phyloP scores from a whole-genome alignment of 257 asterid genomes.

The Lycium ferocissimum region DNA sequence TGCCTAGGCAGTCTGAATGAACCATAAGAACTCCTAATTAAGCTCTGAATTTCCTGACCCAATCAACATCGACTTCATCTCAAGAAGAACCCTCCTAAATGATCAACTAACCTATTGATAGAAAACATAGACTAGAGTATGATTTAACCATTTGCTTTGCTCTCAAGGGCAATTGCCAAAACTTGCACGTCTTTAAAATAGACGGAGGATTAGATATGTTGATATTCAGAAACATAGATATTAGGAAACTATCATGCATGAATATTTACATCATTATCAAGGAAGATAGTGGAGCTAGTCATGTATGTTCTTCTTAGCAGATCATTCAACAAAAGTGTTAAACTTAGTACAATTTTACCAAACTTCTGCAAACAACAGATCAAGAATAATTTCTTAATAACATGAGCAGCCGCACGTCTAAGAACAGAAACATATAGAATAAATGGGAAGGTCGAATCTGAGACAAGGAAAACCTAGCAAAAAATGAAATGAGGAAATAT shows the following conservation, averaged over 20 bases:
- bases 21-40: not conserved
- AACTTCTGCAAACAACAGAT: slow-evolving; percentile 4
- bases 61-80: not conserved
- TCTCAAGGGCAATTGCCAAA: not conserved
- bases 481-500: not conserved
- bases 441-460: not conserved
- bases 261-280: not conserved
- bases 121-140: not conserved
- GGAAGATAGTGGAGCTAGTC: not conserved
- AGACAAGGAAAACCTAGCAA: not conserved
- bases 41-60: not conserved
- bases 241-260: not conserved
- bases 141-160: not conserved
- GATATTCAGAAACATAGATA: not conserved
- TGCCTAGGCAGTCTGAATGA: not conserved
- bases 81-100: not conserved
- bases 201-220: not conserved
- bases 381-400: not conserved
- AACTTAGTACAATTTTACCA: not conserved
- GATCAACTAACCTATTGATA: not conserved
- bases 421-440: not conserved
- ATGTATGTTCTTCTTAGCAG: not conserved
- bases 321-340: not conserved
- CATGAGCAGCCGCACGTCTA: not conserved
- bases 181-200: not conserved